These are phyloP conservation scores for Chytriomyces confervae DNA, from an alignment of 192 early-diverging fungal genomes.

Conservation along the genomic window DNA sequence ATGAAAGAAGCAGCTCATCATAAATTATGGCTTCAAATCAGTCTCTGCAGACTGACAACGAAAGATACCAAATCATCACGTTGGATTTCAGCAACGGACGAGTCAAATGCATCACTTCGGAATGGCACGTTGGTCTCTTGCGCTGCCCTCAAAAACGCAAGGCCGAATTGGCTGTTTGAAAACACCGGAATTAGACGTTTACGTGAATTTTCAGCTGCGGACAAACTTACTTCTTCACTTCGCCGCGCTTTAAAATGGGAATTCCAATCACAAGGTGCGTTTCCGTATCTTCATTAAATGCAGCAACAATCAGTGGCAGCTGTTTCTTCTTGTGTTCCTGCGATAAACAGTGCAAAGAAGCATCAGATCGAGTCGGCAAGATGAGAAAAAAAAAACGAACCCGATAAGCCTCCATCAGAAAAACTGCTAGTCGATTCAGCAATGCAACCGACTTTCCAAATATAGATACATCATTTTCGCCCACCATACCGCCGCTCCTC, in stretches of 20 bases:
- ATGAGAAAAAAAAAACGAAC: slow-evolving; percentile 43
- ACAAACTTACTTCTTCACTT: slow-evolving; percentile 18
- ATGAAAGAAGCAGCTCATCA: no score
- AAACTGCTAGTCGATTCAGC: slow-evolving; percentile 79
- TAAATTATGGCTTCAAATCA: slow-evolving; percentile 10
- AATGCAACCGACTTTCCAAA: slow-evolving; percentile 51
- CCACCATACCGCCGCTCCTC: slow-evolving; percentile 31
- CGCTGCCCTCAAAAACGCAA: slow-evolving; percentile 82
- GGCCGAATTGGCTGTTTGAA: slow-evolving; percentile 72
- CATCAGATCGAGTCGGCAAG: slow-evolving; percentile 4
- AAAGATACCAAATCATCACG: slow-evolving; percentile 68
- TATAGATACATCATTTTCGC: slow-evolving; percentile 45
- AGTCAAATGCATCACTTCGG: slow-evolving; percentile 82
- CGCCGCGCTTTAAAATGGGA: slow-evolving; percentile 56
- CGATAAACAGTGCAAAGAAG: not conserved
- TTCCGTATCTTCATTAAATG: slow-evolving; percentile 65
- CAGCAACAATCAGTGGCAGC: slow-evolving; percentile 81
- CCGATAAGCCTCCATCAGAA: slow-evolving; percentile 78
- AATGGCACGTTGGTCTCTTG: slow-evolving; percentile 66
- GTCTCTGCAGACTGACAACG: slow-evolving; percentile 47
- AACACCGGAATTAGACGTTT: not conserved
- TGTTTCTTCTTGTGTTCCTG: slow-evolving; percentile 75
- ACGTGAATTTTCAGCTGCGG: not conserved
- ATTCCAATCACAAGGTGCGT: slow-evolving; percentile 75
- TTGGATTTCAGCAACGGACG: slow-evolving; percentile 77